Conservation (phyloP, 2,329 filamentous ascomycete species). For the Fusarium coffeatum region DNA sequence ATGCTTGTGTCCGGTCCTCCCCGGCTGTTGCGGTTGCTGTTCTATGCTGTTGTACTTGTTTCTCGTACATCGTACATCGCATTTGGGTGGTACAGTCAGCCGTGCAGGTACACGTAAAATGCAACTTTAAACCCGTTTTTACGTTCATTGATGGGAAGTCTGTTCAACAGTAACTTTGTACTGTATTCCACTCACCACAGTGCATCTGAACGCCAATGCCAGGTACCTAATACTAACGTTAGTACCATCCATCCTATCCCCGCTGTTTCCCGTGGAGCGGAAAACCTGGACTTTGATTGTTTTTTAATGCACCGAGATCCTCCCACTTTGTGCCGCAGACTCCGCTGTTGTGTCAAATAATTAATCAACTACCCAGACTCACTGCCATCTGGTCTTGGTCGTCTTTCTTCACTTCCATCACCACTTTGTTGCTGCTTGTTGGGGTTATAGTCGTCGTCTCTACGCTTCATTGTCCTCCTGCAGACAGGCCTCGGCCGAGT, state of each 20-base stretch:
- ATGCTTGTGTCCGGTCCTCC: slow-evolving; percentile 28
- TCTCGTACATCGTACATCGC: slow-evolving; percentile 39
- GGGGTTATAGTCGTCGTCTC: neutral
- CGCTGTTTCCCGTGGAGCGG: slow-evolving; percentile 37
- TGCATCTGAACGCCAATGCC: slow-evolving; percentile 1
- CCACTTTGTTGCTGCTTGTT: slow-evolving; percentile 16
- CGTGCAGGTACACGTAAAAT: slow-evolving; percentile 26
- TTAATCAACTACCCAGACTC: slow-evolving; percentile 13
- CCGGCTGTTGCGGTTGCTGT: slow-evolving; percentile 3
- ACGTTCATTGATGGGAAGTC: slow-evolving; percentile 7
- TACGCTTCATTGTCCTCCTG: slow-evolving; percentile 17
- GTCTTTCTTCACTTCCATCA: slow-evolving; percentile 13
- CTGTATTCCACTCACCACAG: slow-evolving; percentile 14
- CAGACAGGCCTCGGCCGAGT: slow-evolving; percentile 34
- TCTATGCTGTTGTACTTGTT: slow-evolving; percentile 13
- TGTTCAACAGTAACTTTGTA: slow-evolving; percentile 2
- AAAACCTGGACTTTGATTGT: slow-evolving; percentile 39
- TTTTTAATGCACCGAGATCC: slow-evolving; percentile 42
- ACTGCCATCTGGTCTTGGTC: slow-evolving; percentile 2
- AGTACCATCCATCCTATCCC: slow-evolving; percentile 9
- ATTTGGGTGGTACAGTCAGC: slow-evolving; percentile 26
- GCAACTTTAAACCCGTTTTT: slow-evolving; percentile 14
- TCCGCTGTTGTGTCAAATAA: slow-evolving; percentile 26
- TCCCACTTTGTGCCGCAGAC: slow-evolving; percentile 28
- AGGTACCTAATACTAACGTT: slow-evolving; percentile 10